A percentile compares a stretch with the other conserved stretches of the same genome.
phyloP scores from a whole-genome alignment of 345 rosid species.

The Clarkia xantiana region DNA sequence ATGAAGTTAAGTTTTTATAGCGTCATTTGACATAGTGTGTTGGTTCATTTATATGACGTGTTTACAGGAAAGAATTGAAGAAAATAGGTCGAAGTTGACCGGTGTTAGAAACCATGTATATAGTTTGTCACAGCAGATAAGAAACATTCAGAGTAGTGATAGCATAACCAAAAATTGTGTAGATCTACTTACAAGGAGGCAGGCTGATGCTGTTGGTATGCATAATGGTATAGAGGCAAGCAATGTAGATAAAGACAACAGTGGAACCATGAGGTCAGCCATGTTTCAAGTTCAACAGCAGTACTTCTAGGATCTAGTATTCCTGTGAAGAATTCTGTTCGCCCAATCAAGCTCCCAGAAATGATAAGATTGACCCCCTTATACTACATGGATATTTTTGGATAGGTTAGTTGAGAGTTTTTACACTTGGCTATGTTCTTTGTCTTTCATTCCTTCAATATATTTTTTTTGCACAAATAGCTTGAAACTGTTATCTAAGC shows the following conservation, averaged over 20 bases:
- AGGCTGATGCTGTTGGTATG: conserved; percentile 51
- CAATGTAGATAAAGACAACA: conserved; percentile 40
- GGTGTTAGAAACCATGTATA: conserved; percentile 39
- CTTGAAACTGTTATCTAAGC: too few species aligned
- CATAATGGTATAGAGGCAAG: conserved; percentile 38
- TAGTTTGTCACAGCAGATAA: conserved; percentile 42
- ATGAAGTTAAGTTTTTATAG: neutral
- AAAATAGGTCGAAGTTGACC: conserved; percentile 46
- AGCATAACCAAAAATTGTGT: conserved; percentile 14
- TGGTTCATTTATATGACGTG: conserved; percentile 1
- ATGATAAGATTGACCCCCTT: conserved; percentile 72
- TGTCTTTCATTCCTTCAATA: too few species aligned
- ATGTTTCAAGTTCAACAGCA: conserved; percentile 37
- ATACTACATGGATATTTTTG: conserved; percentile 91
- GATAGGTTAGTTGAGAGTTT: conserved; percentile 48
- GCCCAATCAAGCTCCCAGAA: conserved; percentile 66
- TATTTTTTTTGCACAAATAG: too few species aligned
- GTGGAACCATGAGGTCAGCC: conserved; percentile 43
- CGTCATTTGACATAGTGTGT: neutral
- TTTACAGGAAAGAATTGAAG: conserved; percentile 65
- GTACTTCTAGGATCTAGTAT: conserved; percentile 65
- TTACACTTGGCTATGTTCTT: neutral
- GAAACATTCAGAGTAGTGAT: conserved; percentile 19
- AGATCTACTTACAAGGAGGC: conserved; percentile 67
- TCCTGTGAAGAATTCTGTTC: conserved; percentile 58